These are phyloP conservation scores for Penicillium sp. DNA, from an alignment of 2,329 filamentous ascomycete genomes.

Conservation along the genomic window DNA sequence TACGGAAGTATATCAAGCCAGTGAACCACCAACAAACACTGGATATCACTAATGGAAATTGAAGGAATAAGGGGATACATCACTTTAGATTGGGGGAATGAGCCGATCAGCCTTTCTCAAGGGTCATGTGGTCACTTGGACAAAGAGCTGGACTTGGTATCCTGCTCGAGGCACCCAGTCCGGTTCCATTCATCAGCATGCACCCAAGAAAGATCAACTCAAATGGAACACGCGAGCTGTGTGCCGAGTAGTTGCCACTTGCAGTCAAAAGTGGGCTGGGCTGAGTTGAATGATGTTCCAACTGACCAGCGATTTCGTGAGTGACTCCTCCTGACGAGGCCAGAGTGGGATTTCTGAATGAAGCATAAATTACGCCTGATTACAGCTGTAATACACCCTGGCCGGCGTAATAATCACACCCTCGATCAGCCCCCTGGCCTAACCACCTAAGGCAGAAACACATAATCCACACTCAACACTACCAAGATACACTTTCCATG, in stretches of 20 bases:
- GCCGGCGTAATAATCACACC: conserved; percentile 18
- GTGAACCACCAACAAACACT: not conserved
- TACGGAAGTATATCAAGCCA: not conserved
- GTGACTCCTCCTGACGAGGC: not conserved
- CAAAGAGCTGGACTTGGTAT: conserved; percentile 15
- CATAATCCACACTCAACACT: conserved; percentile 3
- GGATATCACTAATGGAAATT: not conserved
- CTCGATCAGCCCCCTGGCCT: conserved; percentile 10
- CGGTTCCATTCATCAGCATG: conserved; percentile 16
- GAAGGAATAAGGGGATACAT: not conserved
- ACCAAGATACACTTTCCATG: conserved; percentile 9
- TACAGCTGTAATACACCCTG: conserved; percentile 16
- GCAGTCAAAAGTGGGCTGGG: conserved; percentile 9
- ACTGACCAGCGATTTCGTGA: not conserved
- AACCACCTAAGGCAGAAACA: not conserved
- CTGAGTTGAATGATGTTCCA: not conserved
- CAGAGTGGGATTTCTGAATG: not conserved
- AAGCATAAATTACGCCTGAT: conserved; percentile 13
- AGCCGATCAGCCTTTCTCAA: not conserved
- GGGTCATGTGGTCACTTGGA: conserved; percentile 14
- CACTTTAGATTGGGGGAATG: not conserved
- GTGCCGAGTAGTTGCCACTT: conserved; percentile 24
- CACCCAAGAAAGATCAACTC: not conserved
- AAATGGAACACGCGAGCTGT: conserved; percentile 8
- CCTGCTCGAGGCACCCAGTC: conserved; percentile 19